Evolutionary conservation across 371 early-diverging fungal species (phyloP), one percentile per base, ranked within the genome.

Genomic region (Rhizopus microsporus): DNA sequence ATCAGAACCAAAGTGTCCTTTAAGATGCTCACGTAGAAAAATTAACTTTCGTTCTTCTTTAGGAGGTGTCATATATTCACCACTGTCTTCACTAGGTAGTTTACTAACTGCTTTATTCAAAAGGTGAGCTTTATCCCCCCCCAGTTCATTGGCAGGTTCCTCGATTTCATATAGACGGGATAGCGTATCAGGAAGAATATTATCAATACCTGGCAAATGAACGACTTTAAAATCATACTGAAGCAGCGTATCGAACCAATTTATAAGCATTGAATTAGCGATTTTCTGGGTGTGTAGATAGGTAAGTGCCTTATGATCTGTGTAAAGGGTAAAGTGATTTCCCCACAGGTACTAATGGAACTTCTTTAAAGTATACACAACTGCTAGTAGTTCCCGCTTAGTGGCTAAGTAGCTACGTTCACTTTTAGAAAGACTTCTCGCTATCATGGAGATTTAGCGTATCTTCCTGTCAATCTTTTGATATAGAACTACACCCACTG

Each of bases 341-440:
- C 67, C 68, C 61, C 61, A 68, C 0, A 73, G 12, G 30, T 60
- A 73, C 7, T 45, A 47, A 23, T 64, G 63, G 39, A 71, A 63
- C 35, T 61, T 56, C 12, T 49, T 50, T 0, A 72, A 34, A 2
- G 59, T 54, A 23, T 60, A 67, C 0, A 55, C 38, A 15, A 60
- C 5, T 8, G 60, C 60, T 32, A 54, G 31, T 3, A 39, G 16
- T 40, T 60, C 54, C 33, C 37, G 7, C 39, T 54, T 30, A 16
- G 54, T 54, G 0, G 48, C 33, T 3, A 40, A 16, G 31, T 47
- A 54, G 9, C 40, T 48, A 4, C 39, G 3, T 51, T 54, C 51
- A 38, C 17, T 17, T 39, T 16, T 39, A 38, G 51, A 31, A 8
- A 51, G 38, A 38, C 17, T 17, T 8, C 16, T 13, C 3, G 51